Evolutionary conservation across 768 basidiomycete species (phyloP).

Genomic region (Lactarius pseudohatsudake): DNA sequence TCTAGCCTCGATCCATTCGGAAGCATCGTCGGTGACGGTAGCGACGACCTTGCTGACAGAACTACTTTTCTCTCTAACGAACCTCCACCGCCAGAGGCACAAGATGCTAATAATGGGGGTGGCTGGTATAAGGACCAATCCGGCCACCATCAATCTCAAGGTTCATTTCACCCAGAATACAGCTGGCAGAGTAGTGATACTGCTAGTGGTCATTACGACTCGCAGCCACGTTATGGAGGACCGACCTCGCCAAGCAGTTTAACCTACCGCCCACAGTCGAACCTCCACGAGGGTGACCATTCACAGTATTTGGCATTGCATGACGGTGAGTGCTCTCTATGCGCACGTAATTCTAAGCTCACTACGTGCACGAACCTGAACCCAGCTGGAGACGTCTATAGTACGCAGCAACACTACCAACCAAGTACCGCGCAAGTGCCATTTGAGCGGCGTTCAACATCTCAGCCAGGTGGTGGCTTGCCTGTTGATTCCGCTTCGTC

Average conservation of each 20-base stretch:
- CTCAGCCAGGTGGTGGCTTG: slow-evolving; percentile 1
- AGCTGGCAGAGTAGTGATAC: slow-evolving; percentile 12
- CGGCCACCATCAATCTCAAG: slow-evolving; percentile 13
- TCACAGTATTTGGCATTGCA: slow-evolving; percentile 16
- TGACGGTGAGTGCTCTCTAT: slow-evolving; percentile 21
- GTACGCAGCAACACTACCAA: slow-evolving; percentile 10
- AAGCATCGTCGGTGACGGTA: slow-evolving; percentile 22
- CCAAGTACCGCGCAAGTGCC: slow-evolving; percentile 6
- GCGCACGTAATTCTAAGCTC: not conserved
- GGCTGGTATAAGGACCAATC: slow-evolving; percentile 15
- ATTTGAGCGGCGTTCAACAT: not conserved
- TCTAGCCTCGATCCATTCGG: slow-evolving; percentile 44
- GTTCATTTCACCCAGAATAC: slow-evolving; percentile 12
- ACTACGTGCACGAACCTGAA: not conserved
- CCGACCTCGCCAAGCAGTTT: slow-evolving; percentile 4
- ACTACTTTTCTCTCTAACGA: slow-evolving; percentile 3
- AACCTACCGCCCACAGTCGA: slow-evolving; percentile 4
- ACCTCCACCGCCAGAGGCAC: slow-evolving; percentile 10
- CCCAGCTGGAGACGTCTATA: slow-evolving; percentile 14
- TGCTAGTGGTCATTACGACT: slow-evolving; percentile 9
- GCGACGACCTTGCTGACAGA: slow-evolving; percentile 6
- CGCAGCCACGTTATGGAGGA: slow-evolving; percentile 17
- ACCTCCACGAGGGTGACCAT: not conserved
- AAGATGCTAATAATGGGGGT: not conserved
- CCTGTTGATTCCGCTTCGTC: slow-evolving; percentile 6